These are phyloP conservation scores for Leccinum boreale DNA, from an alignment of 768 basidiomycete species.

Conservation along the genomic window DNA sequence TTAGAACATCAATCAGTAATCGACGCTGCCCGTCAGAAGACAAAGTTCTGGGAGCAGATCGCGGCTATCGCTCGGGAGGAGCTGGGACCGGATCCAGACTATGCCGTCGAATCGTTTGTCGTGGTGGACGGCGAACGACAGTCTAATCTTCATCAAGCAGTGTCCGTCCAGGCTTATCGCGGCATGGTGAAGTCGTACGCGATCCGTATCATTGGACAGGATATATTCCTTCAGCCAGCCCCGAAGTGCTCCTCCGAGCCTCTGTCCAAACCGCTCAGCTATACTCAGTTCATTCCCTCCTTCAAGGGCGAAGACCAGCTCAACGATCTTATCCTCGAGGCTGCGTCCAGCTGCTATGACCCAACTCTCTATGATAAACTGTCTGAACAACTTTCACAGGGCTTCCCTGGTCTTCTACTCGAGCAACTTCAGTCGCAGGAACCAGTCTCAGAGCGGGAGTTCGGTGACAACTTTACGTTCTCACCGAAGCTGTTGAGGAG, in stretches of 20 bases:
- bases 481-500: conserved; percentile 54
- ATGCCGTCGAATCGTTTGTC: conserved; percentile 49
- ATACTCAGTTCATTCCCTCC: conserved; percentile 48
- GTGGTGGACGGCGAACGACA: conserved; percentile 36
- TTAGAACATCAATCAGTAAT: conserved; percentile 66
- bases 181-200: conserved; percentile 72
- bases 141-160: conserved; percentile 58
- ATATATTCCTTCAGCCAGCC: conserved; percentile 61
- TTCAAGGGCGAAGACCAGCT: conserved; percentile 64
- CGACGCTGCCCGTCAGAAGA: conserved; percentile 51
- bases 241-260: conserved; percentile 35
- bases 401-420: conserved; percentile 60
- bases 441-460: conserved; percentile 65
- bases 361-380: conserved; percentile 69
- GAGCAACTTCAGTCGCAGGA: conserved; percentile 62
- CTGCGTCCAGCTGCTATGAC: conserved; percentile 67
- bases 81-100: conserved; percentile 72
- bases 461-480: conserved; percentile 79
- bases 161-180: conserved; percentile 64
- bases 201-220: conserved; percentile 68
- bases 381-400: conserved; percentile 41
- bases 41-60: conserved; percentile 69
- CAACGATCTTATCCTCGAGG: conserved; percentile 64
- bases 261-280: conserved; percentile 56
- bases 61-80: conserved; percentile 62